These are phyloP conservation scores for Cladosporium sp. DNA, from an alignment of 2,329 filamentous ascomycete genomes.

Conservation along the genomic window DNA sequence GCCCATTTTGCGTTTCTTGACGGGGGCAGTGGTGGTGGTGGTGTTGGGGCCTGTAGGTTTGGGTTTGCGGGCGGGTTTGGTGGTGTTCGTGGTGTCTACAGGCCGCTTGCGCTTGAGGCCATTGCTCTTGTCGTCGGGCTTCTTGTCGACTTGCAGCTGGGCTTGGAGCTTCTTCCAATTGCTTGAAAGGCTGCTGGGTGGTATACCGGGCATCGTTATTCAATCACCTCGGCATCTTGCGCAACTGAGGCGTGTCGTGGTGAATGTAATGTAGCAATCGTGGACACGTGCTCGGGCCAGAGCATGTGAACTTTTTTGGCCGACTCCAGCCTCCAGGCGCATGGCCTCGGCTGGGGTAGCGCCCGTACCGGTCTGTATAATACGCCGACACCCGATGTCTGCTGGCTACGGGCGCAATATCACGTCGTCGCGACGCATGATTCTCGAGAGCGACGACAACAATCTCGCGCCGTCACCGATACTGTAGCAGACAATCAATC, in stretches of 20 bases:
- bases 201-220: constrained; percentile 30
- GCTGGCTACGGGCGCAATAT: constrained; percentile 13
- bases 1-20: constrained; percentile 48
- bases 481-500: background rate
- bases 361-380: background rate
- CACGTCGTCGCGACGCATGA: background rate
- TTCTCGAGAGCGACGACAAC: constrained; percentile 10
- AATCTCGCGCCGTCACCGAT: background rate
- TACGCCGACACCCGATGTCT: background rate
- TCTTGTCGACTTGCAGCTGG: constrained; percentile 38
- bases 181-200: constrained; percentile 38
- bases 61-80: constrained; percentile 6
- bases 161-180: constrained; percentile 78
- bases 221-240: no score
- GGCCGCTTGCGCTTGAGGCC: constrained; percentile 31
- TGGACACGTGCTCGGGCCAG: no score
- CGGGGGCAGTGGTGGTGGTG: background rate
- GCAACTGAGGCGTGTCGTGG: no score
- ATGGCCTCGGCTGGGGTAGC: background rate
- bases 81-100: constrained; percentile 16
- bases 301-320: no score
- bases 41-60: background rate
- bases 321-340: background rate
- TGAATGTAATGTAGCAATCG: no score
- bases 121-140: constrained; percentile 24